phyloP scores from a whole-genome alignment of 306 rosid genomes.

The Prosopis cineraria region DNA sequence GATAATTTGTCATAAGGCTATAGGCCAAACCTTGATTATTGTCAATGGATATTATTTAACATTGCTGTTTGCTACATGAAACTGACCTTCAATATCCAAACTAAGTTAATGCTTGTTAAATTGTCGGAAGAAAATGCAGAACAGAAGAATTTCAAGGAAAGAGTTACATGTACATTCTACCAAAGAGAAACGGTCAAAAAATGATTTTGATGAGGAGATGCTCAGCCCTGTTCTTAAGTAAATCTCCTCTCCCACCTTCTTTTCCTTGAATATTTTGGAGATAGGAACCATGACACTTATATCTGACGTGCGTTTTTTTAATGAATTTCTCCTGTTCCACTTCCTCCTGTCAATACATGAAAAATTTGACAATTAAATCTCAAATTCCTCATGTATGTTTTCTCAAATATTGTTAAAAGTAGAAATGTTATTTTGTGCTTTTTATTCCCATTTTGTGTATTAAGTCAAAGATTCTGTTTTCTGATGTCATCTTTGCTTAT shows the following conservation, averaged over 20 bases:
- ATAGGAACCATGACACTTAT: conserved; percentile 5
- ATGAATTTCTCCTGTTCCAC: background rate
- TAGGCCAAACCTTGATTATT: too few species aligned
- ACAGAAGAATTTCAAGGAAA: conserved; percentile 23
- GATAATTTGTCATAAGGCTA: too few species aligned
- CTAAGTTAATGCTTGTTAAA: conserved; percentile 14
- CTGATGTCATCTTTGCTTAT: background rate
- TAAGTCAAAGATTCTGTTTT: background rate
- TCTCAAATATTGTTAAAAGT: background rate
- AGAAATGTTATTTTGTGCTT: background rate
- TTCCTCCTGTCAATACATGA: background rate
- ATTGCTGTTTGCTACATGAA: background rate
- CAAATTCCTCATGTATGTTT: background rate
- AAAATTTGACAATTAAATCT: background rate
- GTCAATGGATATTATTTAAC: too few species aligned
- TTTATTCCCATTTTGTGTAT: background rate
- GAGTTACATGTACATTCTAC: conserved; percentile 34
- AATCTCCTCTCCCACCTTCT: conserved; percentile 33
- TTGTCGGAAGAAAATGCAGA: conserved; percentile 48
- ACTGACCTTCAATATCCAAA: background rate
- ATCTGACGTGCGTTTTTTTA: background rate
- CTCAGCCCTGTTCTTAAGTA: conserved; percentile 62
- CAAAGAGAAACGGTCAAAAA: conserved; percentile 31
- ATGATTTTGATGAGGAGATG: conserved; percentile 57
- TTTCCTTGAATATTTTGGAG: conserved; percentile 16